Conservation (phyloP, 1,139 yeast genomes). For the Spathaspora sp. region DNA sequence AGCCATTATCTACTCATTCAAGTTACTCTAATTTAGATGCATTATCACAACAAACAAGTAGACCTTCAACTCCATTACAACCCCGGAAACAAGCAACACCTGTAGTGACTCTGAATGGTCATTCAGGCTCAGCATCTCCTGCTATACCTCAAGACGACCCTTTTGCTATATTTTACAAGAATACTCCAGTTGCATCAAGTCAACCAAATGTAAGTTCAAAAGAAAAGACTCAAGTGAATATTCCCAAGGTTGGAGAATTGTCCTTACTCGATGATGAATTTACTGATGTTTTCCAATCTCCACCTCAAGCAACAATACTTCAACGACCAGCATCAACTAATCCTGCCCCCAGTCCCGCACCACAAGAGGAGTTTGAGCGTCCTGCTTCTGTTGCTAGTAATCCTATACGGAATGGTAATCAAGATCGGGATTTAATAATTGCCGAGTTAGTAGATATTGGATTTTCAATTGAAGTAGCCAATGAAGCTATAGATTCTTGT, state of each 20-base stretch:
- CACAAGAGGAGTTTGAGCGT: constrained; percentile 4
- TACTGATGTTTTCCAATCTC: constrained; percentile 34
- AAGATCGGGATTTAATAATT: constrained; percentile 48
- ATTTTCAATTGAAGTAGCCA: constrained; percentile 61
- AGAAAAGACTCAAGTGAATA: background rate
- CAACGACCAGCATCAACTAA: constrained; percentile 8
- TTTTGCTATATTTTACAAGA: constrained; percentile 17
- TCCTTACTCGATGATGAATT: constrained; percentile 45
- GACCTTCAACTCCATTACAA: constrained; percentile 8
- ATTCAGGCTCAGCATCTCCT: background rate
- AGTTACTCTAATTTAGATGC: constrained; percentile 25
- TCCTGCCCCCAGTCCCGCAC: constrained; percentile 4
- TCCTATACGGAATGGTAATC: background rate
- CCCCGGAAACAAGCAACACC: background rate
- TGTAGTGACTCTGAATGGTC: background rate
- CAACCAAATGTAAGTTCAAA: constrained; percentile 1
- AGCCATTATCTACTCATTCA: constrained; percentile 9
- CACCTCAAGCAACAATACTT: constrained; percentile 11
- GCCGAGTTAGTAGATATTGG: constrained; percentile 84
- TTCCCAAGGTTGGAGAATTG: constrained; percentile 5
- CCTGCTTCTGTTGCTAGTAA: constrained; percentile 3
- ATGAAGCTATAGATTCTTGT: constrained; percentile 54
- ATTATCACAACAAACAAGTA: constrained; percentile 12
- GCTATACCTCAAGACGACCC: constrained; percentile 15
- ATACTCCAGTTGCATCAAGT: constrained; percentile 1